Evolutionary conservation across 352 stramenopile species (phyloP).

Genomic region (Phytophthora aleatoria): DNA sequence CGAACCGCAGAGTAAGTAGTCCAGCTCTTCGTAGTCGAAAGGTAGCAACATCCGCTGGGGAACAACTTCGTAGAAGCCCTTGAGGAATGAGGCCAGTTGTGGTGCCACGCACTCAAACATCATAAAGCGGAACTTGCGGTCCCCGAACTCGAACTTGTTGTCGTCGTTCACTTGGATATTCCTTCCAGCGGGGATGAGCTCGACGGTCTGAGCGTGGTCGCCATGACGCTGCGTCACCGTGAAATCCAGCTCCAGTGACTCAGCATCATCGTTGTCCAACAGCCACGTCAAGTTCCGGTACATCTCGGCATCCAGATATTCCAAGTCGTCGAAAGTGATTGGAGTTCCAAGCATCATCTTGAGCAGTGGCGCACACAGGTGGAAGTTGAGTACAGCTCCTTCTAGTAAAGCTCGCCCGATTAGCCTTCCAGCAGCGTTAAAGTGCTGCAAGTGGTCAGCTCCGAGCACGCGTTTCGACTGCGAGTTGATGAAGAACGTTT

Average conservation of each 20-base stretch:
- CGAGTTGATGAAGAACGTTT: conserved; percentile 68
- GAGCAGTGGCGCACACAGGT: conserved; percentile 95
- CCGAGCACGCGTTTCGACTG: conserved; percentile 54
- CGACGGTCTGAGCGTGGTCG: conserved; percentile 33
- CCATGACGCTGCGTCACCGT: conserved; percentile 45
- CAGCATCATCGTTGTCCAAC: conserved; percentile 56
- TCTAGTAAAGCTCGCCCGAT: conserved; percentile 80
- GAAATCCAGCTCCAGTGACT: conserved; percentile 63
- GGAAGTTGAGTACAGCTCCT: conserved; percentile 92
- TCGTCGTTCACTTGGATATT: conserved; percentile 93
- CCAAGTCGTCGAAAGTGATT: conserved; percentile 93
- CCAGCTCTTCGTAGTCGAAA: conserved; percentile 97
- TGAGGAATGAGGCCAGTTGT: conserved; percentile 90
- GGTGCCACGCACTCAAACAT: conserved; percentile 92
- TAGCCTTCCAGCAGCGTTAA: conserved; percentile 53
- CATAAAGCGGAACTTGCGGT: conserved; percentile 94
- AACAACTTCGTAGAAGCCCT: conserved; percentile 97
- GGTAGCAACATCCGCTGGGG: conserved; percentile 92
- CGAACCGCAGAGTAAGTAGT: conserved; percentile 94
- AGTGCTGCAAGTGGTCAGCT: conserved; percentile 66
- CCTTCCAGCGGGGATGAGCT: conserved; percentile 59
- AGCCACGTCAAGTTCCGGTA: conserved; percentile 70
- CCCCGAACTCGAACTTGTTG: conserved; percentile 95
- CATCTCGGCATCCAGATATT: conserved; percentile 71
- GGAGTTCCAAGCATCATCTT: conserved; percentile 97